These are phyloP conservation scores for Sugiyamaella japonica DNA, from an alignment of 1,139 yeast species.

Conservation along the genomic window DNA sequence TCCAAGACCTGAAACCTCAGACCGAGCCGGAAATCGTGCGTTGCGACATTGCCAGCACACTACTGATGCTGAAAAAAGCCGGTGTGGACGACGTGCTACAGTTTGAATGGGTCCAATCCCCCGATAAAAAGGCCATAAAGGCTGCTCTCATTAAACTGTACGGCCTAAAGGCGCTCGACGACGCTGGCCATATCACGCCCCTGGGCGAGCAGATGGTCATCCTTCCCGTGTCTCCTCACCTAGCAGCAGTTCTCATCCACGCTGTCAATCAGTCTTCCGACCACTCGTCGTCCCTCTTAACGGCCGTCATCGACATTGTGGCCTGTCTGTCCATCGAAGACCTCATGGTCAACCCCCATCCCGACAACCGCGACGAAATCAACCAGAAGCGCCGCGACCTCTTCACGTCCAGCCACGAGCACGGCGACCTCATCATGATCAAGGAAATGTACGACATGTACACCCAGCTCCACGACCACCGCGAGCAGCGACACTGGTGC, in stretches of 20 bases:
- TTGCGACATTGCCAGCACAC: constrained; percentile 80
- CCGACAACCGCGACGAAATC: constrained; percentile 80
- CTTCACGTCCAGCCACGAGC: constrained; percentile 66
- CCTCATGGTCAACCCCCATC: constrained; percentile 72
- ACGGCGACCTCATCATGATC: constrained; percentile 82
- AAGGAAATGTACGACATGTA: constrained; percentile 74
- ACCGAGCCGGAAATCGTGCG: constrained; percentile 93
- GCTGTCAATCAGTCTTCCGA: constrained; percentile 54
- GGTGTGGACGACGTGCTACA: constrained; percentile 80
- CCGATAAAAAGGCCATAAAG: constrained; percentile 73
- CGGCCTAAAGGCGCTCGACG: constrained; percentile 76
- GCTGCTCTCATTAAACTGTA: constrained; percentile 78
- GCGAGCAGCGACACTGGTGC: constrained; percentile 79
- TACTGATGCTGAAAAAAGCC: constrained; percentile 75
- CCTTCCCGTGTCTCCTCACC: constrained; percentile 85
- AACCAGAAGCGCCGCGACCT: constrained; percentile 48
- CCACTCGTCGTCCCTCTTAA: constrained; percentile 33
- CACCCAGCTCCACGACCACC: constrained; percentile 41
- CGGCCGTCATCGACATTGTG: constrained; percentile 79
- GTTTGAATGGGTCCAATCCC: constrained; percentile 94
- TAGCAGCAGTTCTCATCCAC: constrained; percentile 79
- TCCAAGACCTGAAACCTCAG: constrained; percentile 58
- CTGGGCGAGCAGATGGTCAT: constrained; percentile 84
- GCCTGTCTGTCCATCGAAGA: constrained; percentile 94
- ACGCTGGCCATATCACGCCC: constrained; percentile 69